Evolutionary conservation across 2,329 filamentous ascomycete species (phyloP), one percentile per base, ranked within the genome.

Genomic region (Trichoderma citrinoviride): DNA sequence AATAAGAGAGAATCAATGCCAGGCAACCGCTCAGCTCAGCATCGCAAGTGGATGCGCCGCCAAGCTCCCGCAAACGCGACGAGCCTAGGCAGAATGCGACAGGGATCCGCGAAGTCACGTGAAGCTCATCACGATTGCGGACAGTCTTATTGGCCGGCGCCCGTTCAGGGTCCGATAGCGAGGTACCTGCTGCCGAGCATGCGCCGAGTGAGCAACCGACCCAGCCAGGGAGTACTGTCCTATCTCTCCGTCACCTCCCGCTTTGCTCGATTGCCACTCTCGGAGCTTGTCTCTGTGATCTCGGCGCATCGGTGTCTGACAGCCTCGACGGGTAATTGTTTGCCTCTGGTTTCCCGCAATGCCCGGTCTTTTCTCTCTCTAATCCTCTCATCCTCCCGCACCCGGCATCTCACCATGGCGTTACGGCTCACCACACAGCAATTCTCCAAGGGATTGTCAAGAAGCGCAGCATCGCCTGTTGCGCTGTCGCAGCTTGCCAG

Each of bases 51-150:
- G 67, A 61, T 40, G 44, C 43, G 44, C 55, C 41, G 27, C 29
- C 62, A 56, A 67, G 63, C 73, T 69, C 70, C 71, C 60, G 73
- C 73, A 75, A 73, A 74, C 74, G 73, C 74, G 73, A 68, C 70
- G 33, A 56, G 49, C 25, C 19, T 46, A 64, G 64, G 47, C 71
- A 71, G 63, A 67, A 57, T 69, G 49, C 70, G 73, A 41, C 62
- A 47, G 61, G 47, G 62, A 64, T 69, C 52, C 75, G 69, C 74
- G 75, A 63, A 14, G 17, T 76, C 75, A 76, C 74, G 73, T 76
- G 75, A 21, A 37, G 7, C 43, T 44, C 23, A 25, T 41, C 47
- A 7, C 60, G 74, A 74, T 71, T 67, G 66, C 60, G 61, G 27
- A 58, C 37, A n/a, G 33, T 19, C 43, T 70, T 65, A 76, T 76